Evolutionary conservation across 768 basidiomycete genomes (phyloP).

Genomic region (Suillus discolor): DNA sequence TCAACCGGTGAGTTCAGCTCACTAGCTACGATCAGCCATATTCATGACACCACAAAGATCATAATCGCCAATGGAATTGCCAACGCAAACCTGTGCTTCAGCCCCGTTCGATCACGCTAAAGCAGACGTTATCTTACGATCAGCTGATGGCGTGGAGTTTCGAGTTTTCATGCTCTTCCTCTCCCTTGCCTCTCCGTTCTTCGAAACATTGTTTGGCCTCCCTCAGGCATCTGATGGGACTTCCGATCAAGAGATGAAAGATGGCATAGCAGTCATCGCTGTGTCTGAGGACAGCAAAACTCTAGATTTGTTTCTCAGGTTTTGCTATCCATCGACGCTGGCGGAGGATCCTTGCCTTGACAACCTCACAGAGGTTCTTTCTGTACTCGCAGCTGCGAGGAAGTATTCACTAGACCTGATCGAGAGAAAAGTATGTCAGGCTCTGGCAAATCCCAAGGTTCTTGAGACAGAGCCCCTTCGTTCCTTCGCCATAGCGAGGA

Average conservation of each 20-base stretch:
- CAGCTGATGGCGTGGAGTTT: constrained; percentile 28
- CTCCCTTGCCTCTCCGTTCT: constrained; percentile 31
- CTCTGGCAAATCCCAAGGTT: constrained; percentile 16
- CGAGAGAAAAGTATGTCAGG: constrained; percentile 17
- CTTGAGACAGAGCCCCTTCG: constrained; percentile 23
- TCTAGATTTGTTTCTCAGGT: constrained; percentile 21
- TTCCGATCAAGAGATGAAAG: constrained; percentile 6
- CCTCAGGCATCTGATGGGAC: constrained; percentile 19
- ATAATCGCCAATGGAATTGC: background rate
- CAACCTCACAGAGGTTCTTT: constrained; percentile 21
- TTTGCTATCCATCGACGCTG: constrained; percentile 28
- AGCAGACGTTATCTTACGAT: constrained; percentile 18
- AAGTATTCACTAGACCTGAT: constrained; percentile 26
- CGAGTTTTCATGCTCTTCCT: constrained; percentile 30
- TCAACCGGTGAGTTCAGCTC: background rate
- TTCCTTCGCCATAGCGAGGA: constrained; percentile 30
- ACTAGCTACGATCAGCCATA: background rate
- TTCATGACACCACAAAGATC: background rate
- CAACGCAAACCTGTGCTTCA: constrained; percentile 1
- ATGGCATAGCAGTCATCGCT: constrained; percentile 13
- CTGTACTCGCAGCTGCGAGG: constrained; percentile 21
- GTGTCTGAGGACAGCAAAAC: constrained; percentile 23
- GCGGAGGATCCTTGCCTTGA: constrained; percentile 21
- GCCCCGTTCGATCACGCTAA: constrained; percentile 13
- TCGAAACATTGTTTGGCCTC: constrained; percentile 29